Evolutionary conservation across 2,329 filamentous ascomycete genomes (phyloP).

Genomic region (Talaromyces albobiverticillius): DNA sequence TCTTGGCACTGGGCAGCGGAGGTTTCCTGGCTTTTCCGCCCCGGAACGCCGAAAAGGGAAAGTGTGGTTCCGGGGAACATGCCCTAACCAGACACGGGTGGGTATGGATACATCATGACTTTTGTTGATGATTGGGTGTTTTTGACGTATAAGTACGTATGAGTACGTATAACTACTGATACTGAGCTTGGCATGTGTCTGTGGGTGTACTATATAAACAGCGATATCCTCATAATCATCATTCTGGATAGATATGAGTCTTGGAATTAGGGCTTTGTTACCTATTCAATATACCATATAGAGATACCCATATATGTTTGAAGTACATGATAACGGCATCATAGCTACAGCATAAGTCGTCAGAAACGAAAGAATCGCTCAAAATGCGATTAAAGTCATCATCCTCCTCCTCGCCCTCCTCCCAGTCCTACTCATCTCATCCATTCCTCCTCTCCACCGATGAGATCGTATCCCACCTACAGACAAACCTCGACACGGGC

Average conservation of each 20-base stretch:
- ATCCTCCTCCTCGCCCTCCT: neutral
- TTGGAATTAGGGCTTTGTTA: neutral
- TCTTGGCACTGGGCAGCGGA: conserved; percentile 8
- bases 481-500: conserved; percentile 49
- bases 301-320: neutral
- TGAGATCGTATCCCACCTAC: conserved; percentile 42
- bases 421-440: conserved; percentile 18
- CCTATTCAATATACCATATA: neutral
- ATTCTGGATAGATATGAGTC: neutral
- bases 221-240: too few species aligned
- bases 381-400: conserved; percentile 2
- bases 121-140: neutral
- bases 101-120: conserved; percentile 6
- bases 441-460: conserved; percentile 34
- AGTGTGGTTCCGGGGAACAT: neutral
- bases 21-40: conserved; percentile 5
- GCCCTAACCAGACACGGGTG: conserved; percentile 5
- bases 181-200: too few species aligned
- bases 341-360: too few species aligned
- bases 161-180: too few species aligned
- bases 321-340: too few species aligned
- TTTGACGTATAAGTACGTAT: too few species aligned
- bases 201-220: too few species aligned
- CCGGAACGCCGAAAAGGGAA: neutral
- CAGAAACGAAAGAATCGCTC: neutral